A percentile compares a stretch with the other conserved stretches of the same genome.
phyloP scores from a whole-genome alignment of 164 flowering plant genomes.

The Hamamelis virginiana region DNA sequence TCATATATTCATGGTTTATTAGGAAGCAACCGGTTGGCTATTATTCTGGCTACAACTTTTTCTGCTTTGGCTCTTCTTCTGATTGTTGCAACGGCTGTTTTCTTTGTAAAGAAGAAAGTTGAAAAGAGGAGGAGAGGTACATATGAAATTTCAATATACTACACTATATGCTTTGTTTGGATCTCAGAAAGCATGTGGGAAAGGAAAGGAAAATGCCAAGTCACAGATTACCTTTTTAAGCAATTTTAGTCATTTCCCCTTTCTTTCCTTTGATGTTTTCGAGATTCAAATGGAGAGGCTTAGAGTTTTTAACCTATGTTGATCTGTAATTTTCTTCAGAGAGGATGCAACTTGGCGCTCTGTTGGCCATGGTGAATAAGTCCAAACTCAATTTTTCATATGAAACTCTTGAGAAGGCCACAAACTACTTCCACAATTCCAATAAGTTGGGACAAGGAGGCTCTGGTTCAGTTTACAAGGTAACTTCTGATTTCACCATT shows the following conservation, averaged over 20 bases:
- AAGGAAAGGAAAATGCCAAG: too few species aligned
- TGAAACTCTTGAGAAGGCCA: conserved; percentile 74
- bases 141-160: background rate
- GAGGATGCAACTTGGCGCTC: conserved; percentile 53
- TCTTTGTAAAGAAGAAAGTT: conserved; percentile 37
- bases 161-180: background rate
- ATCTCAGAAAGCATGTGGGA: too few species aligned
- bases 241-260: too few species aligned
- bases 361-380: conserved; percentile 42
- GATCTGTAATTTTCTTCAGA: conserved; percentile 34
- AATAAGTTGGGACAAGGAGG: conserved; percentile 86
- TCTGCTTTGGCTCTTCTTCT: conserved; percentile 40
- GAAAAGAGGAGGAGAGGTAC: conserved; percentile 50
- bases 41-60: conserved; percentile 42
- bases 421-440: conserved; percentile 53
- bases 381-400: conserved; percentile 66
- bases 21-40: conserved; percentile 43
- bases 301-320: background rate
- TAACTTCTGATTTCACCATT: conserved; percentile 18
- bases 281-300: too few species aligned
- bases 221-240: too few species aligned
- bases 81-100: conserved; percentile 31
- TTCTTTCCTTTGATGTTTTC: too few species aligned
- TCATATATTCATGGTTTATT: conserved; percentile 11
- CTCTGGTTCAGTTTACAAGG: conserved; percentile 77